These are phyloP conservation scores for Pseudogymnoascus sp. DNA, from an alignment of 2,329 filamentous ascomycete genomes.

Conservation along the genomic window DNA sequence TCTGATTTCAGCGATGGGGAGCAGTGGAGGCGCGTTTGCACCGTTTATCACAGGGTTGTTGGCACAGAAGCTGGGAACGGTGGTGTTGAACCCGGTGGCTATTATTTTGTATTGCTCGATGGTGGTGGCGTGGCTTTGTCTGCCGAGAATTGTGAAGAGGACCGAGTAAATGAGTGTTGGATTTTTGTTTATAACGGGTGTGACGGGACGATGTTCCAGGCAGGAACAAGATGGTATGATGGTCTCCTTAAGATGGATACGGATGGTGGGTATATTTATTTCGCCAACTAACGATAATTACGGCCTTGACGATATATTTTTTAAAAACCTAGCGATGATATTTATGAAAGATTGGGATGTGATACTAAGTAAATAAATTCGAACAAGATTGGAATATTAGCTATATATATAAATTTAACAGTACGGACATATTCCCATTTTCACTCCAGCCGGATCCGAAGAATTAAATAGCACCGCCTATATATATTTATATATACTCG, in stretches of 20 bases:
- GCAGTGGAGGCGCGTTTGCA: slow-evolving; percentile 60
- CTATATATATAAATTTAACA: too few species aligned
- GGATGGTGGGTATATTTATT: background rate
- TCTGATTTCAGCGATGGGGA: slow-evolving; percentile 62
- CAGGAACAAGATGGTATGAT: background rate
- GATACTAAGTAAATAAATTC: too few species aligned
- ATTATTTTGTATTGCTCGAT: slow-evolving; percentile 58
- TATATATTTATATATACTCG: too few species aligned
- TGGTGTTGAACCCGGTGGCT: slow-evolving; percentile 48
- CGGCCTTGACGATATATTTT: background rate
- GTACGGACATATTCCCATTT: too few species aligned
- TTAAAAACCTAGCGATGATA: background rate
- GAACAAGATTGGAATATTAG: too few species aligned
- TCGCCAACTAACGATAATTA: background rate
- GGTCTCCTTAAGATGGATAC: background rate
- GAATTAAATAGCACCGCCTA: too few species aligned
- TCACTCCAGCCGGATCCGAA: too few species aligned
- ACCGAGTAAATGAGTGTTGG: slow-evolving; percentile 38
- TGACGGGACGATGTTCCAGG: background rate
- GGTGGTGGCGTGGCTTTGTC: slow-evolving; percentile 54
- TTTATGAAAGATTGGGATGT: background rate
- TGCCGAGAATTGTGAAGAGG: slow-evolving; percentile 52
- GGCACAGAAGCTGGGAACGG: slow-evolving; percentile 38
- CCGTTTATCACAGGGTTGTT: slow-evolving; percentile 42
- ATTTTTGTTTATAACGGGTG: background rate